A percentile compares a stretch with the other conserved stretches of the same genome.
Conservation (phyloP, 345 rosid species). For the Populus nigra region DNA sequence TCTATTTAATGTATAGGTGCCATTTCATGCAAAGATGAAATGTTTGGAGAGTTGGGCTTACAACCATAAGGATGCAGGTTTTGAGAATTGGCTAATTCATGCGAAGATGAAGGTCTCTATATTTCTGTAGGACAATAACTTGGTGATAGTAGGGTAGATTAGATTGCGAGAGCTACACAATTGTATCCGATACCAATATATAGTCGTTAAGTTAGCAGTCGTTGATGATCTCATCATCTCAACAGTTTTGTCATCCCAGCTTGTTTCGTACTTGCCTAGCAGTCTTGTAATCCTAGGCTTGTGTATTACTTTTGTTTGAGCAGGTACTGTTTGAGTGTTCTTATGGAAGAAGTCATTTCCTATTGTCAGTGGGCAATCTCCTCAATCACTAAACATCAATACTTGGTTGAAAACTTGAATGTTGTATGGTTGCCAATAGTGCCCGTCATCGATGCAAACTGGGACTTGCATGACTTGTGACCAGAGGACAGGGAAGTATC, state of each 20-base stretch:
- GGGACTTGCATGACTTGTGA: background rate
- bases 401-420: background rate
- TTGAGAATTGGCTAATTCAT: background rate
- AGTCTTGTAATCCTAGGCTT: background rate
- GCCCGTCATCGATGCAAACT: too few relatives aligned
- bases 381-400: background rate
- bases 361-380: background rate
- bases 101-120: background rate
- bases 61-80: background rate
- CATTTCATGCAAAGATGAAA: background rate
- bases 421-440: too few relatives aligned
- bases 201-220: background rate
- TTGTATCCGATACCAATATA: background rate
- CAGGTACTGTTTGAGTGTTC: background rate
- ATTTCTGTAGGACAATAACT: background rate
- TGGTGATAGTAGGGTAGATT: background rate
- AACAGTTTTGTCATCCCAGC: slow-evolving; percentile 17
- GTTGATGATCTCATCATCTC: slow-evolving; percentile 15
- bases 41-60: background rate
- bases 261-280: background rate
- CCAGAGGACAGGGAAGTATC: background rate
- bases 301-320: background rate
- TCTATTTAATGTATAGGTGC: slow-evolving; percentile 38
- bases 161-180: background rate
- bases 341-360: background rate